A percentile compares a stretch with the other conserved stretches of the same genome.
Evolutionary conservation across 192 early-diverging fungal species (phyloP).

Genomic region (Phlyctochytrium arcticum): DNA sequence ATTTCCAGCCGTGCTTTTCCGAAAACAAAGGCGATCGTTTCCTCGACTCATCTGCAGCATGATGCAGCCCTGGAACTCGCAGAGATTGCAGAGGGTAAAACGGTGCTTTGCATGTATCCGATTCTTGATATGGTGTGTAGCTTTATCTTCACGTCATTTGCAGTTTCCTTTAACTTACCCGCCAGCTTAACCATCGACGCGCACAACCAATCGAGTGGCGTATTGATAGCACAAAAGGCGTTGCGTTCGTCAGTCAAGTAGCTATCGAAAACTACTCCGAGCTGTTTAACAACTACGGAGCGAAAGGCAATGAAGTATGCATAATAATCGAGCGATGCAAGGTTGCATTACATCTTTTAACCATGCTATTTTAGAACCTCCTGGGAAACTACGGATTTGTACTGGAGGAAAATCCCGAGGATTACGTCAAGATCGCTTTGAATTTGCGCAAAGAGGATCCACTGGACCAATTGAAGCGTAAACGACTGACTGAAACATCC

Average conservation of each 20-base stretch:
- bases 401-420: slow-evolving; percentile 42
- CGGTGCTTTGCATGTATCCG: slow-evolving; percentile 47
- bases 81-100: slow-evolving; percentile 11
- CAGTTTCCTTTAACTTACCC: background rate
- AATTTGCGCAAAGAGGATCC: slow-evolving; percentile 35
- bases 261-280: slow-evolving; percentile 15
- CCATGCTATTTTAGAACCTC: slow-evolving; percentile 25
- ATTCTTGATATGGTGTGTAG: slow-evolving; percentile 40
- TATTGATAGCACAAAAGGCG: slow-evolving; percentile 17
- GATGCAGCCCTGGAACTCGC: slow-evolving; percentile 14
- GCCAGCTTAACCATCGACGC: slow-evolving; percentile 41
- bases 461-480: slow-evolving; percentile 3
- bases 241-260: slow-evolving; percentile 31
- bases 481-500: background rate
- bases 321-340: background rate
- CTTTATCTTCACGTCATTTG: background rate
- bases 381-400: slow-evolving; percentile 51
- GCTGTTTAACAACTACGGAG: slow-evolving; percentile 50
- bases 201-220: slow-evolving; percentile 42
- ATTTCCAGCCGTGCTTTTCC: slow-evolving; percentile 47
- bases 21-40: slow-evolving; percentile 1
- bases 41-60: slow-evolving; percentile 5
- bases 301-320: slow-evolving; percentile 46
- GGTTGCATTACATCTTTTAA: background rate
- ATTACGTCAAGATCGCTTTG: slow-evolving; percentile 44